Conservation (phyloP, 805 yeast genomes). For the Schwanniomyces pseudopolymorphus region DNA sequence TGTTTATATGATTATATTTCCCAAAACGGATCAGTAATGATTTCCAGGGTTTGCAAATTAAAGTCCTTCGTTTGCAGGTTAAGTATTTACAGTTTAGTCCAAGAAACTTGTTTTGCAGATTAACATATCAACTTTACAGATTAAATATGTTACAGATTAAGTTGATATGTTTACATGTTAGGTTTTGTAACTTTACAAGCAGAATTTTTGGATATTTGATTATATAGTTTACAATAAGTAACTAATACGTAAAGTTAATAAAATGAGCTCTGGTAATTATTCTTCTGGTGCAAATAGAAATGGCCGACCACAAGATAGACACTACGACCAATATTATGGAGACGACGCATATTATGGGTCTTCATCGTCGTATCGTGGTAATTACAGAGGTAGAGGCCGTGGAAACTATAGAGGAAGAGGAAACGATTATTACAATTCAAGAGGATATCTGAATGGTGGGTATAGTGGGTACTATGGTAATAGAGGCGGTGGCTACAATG, state of each 20-base stretch:
- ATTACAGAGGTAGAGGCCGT: constrained; percentile 17
- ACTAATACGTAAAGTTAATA: too few species aligned
- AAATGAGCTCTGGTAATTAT: background rate
- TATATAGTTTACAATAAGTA: too few species aligned
- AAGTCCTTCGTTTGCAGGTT: too few species aligned
- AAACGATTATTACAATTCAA: constrained; percentile 15
- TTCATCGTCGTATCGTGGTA: constrained; percentile 10
- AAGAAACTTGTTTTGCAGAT: too few species aligned
- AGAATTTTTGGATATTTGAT: background rate
- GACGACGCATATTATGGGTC: constrained; percentile 10
- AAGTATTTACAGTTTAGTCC: too few species aligned
- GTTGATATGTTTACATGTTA: too few species aligned
- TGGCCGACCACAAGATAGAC: constrained; percentile 6
- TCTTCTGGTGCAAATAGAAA: constrained; percentile 3
- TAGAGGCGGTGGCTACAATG: constrained; percentile 5
- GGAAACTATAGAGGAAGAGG: constrained; percentile 23
- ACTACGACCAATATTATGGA: constrained; percentile 3
- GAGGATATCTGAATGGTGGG: constrained; percentile 7
- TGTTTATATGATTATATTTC: background rate
- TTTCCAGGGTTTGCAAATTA: background rate
- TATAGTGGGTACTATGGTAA: constrained; percentile 4
- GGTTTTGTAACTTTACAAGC: background rate
- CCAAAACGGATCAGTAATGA: background rate
- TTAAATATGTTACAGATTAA: too few species aligned
- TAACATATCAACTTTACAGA: too few species aligned